Evolutionary conservation across 371 early-diverging fungal species (phyloP), one percentile per base, ranked within the genome.

Genomic region (Mucor velutinosus): DNA sequence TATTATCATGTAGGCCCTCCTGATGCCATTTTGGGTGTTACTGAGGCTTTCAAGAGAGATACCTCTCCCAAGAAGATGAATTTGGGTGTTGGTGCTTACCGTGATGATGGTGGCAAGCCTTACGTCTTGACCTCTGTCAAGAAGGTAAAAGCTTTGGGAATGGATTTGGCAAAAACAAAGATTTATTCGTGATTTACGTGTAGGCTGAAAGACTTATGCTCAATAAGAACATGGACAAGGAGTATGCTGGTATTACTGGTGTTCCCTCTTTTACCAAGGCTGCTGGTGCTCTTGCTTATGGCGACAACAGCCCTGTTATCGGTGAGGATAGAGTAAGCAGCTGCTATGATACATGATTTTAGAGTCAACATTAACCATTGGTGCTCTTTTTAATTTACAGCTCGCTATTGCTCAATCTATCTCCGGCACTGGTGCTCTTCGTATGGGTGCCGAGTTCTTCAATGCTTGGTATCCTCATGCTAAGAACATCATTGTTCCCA

Each of bases 11-110:
- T 64, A 89, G 94, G 96, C 65, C 97, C 97, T 60, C 97, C 98
- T 58, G 98, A 98, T 81, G 93, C 97, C 30, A 98, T 98, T 76
- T 90, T 98, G 65, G 95, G 94, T 72, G 93, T 99, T 65, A 95
- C 95, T 61, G 99, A 97, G 77, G 98, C 98, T 27, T 99, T 91
- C 90, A 96, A 94, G 90, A 91, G 86, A 68, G 97, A 98, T 76
- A 81, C 79, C 55, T 90, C 94, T 77, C 80, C 95, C 14, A 85
- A 84, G 69, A 99, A 98, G 90, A 98, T 98, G 91, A 98, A 98
- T 87, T 86, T 99, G 65, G 97, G 99, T 73, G 98, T 97, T 29
- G 99, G 99, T 76, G 99, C 98, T 39, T 99, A 97, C 86, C 92
- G 98, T 76, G 95, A 96, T 75, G 97, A 98, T 81, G 84, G 82